Evolutionary conservation across 805 yeast genomes (phyloP), one percentile per base, ranked within the genome.

Genomic region (Torulaspora quercuum): DNA sequence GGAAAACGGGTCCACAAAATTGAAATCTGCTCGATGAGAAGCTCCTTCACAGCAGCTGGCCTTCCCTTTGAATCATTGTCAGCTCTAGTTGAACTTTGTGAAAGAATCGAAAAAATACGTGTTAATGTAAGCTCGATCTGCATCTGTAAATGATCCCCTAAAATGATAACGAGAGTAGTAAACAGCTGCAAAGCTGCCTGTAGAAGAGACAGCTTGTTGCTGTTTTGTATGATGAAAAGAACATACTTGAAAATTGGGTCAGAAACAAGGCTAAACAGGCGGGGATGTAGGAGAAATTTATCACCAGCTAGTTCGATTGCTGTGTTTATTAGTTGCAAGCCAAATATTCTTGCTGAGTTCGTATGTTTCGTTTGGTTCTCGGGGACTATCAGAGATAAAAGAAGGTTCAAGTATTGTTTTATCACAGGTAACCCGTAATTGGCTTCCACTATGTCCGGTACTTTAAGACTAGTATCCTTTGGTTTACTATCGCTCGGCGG

Each of bases 201-300:
- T 10, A 90, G 67, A 7, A 92, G 65, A 2, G 81, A 70, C 2
- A 85, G 74, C 11, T 87, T 82, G 45, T 86, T 94, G 13, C 60
- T 50, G 21, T 76, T 72, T 44, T 94, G 84, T 19, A 88, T 76
- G 17, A 88, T 73, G 56, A 80, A 92, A 29, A 90, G 75, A 18
- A 89, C 70, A 52, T 86, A 84, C 55, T 88, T 90, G 58, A 87
- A 85, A n/a, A 89, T 73, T 7, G 84, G 80, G 52, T 87, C 92
- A 1, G 90, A 75, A 7, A 86, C 73, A 17, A 87, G 64, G 12
- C 70, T 73, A 56, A 86, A 72, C 29, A 89, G 64, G 3, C 80
- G 69, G 2, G 83, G 78, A 53, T 84, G 90, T 6, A 63, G 51
- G 3, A 73, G 67, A 34, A 88, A 70, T 18, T 64, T 57, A 35